Evolutionary conservation across 108 stramenopile species (phyloP).

Genomic region (Cyclotella sp.): DNA sequence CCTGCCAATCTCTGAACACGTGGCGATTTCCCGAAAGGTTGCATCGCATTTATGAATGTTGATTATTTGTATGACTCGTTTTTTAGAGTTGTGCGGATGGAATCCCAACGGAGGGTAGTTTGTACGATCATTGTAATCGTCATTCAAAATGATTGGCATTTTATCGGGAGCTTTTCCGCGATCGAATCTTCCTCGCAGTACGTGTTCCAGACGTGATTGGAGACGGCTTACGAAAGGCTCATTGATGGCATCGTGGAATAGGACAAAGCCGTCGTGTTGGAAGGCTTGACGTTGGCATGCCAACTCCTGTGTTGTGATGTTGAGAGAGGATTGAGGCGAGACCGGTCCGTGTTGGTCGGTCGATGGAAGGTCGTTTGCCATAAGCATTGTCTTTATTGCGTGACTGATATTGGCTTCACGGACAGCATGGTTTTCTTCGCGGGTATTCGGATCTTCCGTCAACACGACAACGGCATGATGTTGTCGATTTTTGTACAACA

Average conservation of each 20-base stretch:
- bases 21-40: slow-evolving; percentile 70
- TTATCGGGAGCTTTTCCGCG: slow-evolving; percentile 73
- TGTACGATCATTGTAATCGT: neutral
- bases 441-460: no score
- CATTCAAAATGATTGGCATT: slow-evolving; percentile 47
- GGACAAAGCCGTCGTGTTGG: slow-evolving; percentile 68
- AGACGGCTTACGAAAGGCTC: slow-evolving; percentile 44
- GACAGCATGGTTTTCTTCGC: no score
- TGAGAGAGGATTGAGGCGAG: neutral
- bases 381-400: no score
- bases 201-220: slow-evolving; percentile 67
- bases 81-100: slow-evolving; percentile 21
- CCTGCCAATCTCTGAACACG: slow-evolving; percentile 49
- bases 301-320: neutral
- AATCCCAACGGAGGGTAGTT: slow-evolving; percentile 7
- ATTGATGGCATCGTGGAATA: slow-evolving; percentile 57
- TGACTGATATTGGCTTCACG: no score
- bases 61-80: slow-evolving; percentile 80
- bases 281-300: slow-evolving; percentile 30
- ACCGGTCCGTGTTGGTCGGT: no score
- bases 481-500: no score
- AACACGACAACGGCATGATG: no score
- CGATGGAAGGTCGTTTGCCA: no score
- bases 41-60: slow-evolving; percentile 82
- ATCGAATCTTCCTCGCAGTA: slow-evolving; percentile 75